These are phyloP conservation scores for Trametes meyenii DNA, from an alignment of 768 basidiomycete genomes.

Conservation along the genomic window DNA sequence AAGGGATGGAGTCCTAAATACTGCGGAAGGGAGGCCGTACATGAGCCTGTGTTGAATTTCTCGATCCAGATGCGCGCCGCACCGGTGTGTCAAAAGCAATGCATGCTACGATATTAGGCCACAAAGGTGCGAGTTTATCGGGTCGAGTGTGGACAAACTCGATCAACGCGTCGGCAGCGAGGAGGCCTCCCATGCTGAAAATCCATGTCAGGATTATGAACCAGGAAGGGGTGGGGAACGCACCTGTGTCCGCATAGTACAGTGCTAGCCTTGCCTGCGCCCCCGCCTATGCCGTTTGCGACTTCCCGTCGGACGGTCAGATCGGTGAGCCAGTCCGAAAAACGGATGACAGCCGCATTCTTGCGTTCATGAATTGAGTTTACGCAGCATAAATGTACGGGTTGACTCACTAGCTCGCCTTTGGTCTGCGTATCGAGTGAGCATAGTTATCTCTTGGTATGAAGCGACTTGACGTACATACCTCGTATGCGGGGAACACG, in stretches of 20 bases:
- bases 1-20: conserved; percentile 86
- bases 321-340: conserved; percentile 93
- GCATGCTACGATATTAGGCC: conserved; percentile 87
- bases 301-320: conserved; percentile 85
- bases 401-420: conserved; percentile 76
- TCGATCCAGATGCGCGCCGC: conserved; percentile 36
- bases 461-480: conserved; percentile 30
- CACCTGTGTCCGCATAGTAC: conserved; percentile 91
- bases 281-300: conserved; percentile 72
- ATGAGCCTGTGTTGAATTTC: no score
- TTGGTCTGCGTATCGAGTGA: conserved; percentile 60
- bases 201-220: no score
- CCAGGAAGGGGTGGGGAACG: conserved; percentile 20
- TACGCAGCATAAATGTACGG: not conserved
- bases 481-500: conserved; percentile 92
- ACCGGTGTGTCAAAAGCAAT: conserved; percentile 93
- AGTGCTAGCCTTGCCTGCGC: conserved; percentile 71
- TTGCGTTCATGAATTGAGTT: conserved; percentile 34
- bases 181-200: conserved; percentile 86
- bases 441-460: not conserved
- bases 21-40: no score
- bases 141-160: conserved; percentile 72
- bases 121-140: conserved; percentile 66
- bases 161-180: conserved; percentile 81
- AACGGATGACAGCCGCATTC: conserved; percentile 80